A percentile compares a stretch with the other conserved stretches of the same genome.
Conservation (phyloP, 2,329 filamentous ascomycete species). For the Epichloe brachyelytri region DNA sequence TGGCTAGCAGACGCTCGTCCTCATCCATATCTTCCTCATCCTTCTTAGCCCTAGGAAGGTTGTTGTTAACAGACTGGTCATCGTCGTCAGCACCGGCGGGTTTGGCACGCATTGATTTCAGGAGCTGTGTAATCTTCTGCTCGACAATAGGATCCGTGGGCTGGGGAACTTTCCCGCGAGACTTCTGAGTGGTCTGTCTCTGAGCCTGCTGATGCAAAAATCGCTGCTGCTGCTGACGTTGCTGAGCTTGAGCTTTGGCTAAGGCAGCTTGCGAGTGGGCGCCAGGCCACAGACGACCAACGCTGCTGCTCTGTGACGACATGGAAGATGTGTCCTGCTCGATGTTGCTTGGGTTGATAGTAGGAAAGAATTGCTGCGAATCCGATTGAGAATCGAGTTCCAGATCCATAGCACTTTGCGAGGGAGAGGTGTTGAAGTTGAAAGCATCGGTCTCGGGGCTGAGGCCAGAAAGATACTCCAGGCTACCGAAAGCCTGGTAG, state of each 20-base stretch:
- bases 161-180: conserved; percentile 37
- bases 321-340: conserved; percentile 42
- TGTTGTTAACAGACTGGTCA: conserved; percentile 39
- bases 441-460: conserved; percentile 53
- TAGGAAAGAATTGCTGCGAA: conserved; percentile 52
- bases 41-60: conserved; percentile 68
- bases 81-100: conserved; percentile 36
- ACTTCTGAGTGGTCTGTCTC: conserved; percentile 35
- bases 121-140: conserved; percentile 84
- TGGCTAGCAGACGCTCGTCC: conserved; percentile 85
- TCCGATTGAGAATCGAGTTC: conserved; percentile 32
- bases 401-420: conserved; percentile 52
- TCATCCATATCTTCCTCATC: conserved; percentile 99
- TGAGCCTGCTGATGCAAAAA: conserved; percentile 28
- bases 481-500: conserved; percentile 35
- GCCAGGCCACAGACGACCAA: conserved; percentile 76
- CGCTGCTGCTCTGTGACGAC: conserved; percentile 38
- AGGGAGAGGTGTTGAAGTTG: conserved; percentile 59
- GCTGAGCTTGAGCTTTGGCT: conserved; percentile 58
- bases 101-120: conserved; percentile 84
- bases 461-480: conserved; percentile 42
- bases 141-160: conserved; percentile 62
- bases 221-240: conserved; percentile 53
- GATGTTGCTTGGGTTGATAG: conserved; percentile 62
- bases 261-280: conserved; percentile 85